phyloP scores from a whole-genome alignment of 1,284 basidiomycete genomes.

The Moesziomyces sp. region DNA sequence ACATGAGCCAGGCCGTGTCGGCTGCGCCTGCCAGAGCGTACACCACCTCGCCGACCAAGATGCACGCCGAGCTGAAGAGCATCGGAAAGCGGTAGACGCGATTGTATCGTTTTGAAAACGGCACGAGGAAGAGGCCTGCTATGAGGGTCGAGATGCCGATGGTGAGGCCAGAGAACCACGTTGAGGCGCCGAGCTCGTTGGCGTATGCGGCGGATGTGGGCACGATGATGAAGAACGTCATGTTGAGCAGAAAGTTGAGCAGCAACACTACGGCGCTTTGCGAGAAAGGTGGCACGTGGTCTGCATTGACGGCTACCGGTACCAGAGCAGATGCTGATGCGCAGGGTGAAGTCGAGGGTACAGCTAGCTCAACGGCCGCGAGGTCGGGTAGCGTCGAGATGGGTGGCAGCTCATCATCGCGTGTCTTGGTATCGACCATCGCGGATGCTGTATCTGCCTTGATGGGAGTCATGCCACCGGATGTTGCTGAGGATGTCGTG shows the following conservation, averaged over 20 bases:
- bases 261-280: constrained; percentile 32
- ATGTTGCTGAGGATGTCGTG: too few relatives aligned
- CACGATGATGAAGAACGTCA: constrained; percentile 56
- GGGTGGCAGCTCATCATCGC: too few relatives aligned
- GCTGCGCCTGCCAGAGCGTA: constrained; percentile 46
- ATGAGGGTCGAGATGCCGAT: constrained; percentile 42
- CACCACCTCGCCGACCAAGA: constrained; percentile 35
- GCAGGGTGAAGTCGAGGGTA: not conserved
- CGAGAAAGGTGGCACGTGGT: constrained; percentile 35
- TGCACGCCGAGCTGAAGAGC: constrained; percentile 37
- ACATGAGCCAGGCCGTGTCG: constrained; percentile 47
- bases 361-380: constrained; percentile 9
- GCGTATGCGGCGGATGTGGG: constrained; percentile 44
- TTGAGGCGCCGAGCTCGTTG: constrained; percentile 43
- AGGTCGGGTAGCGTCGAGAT: constrained; percentile 1
- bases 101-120: constrained; percentile 37
- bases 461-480: too few relatives aligned
- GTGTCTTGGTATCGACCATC: not conserved
- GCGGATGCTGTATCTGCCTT: too few relatives aligned
- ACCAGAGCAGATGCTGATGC: not conserved
- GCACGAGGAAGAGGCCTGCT: constrained; percentile 37
- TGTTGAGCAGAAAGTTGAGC: constrained; percentile 51
- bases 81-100: constrained; percentile 37
- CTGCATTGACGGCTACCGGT: constrained; percentile 8
- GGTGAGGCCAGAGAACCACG: constrained; percentile 51